Conservation (phyloP, 1,284 basidiomycete genomes). For the Naganishia liquefaciens region DNA sequence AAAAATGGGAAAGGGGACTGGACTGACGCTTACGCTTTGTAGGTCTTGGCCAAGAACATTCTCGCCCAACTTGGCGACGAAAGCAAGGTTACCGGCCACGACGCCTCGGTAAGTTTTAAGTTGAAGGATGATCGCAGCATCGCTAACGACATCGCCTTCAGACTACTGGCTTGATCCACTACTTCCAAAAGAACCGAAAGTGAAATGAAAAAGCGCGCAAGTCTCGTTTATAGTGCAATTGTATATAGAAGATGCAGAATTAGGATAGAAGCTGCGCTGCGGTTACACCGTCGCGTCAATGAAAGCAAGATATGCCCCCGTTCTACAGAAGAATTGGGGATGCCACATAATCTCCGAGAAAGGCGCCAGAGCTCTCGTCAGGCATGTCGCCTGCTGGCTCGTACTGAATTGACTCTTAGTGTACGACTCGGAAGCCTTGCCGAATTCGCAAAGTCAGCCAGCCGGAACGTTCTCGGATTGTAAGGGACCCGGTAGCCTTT, state of each 20-base stretch:
- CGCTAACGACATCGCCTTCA: slow-evolving; percentile 44
- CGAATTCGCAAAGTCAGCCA: background rate
- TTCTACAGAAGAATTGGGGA: no score
- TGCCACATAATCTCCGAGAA: no score
- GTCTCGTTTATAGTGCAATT: slow-evolving; percentile 1
- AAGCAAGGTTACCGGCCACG: slow-evolving; percentile 85
- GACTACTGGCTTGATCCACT: slow-evolving; percentile 92
- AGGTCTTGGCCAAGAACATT: slow-evolving; percentile 88
- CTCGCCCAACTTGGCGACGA: slow-evolving; percentile 78
- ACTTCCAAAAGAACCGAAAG: slow-evolving; percentile 79
- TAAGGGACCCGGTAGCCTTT: background rate
- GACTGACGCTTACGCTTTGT: slow-evolving; percentile 1
- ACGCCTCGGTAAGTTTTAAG: slow-evolving; percentile 72
- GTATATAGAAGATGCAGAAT: slow-evolving; percentile 1
- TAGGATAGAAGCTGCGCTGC: background rate
- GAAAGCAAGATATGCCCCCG: no score
- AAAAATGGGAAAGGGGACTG: background rate
- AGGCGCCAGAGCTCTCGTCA: no score
- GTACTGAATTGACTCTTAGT: background rate
- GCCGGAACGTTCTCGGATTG: background rate
- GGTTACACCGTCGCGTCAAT: no score
- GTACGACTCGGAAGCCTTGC: background rate
- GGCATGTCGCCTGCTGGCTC: background rate
- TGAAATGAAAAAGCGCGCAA: slow-evolving; percentile 31
- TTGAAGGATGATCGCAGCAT: background rate